phyloP scores from a whole-genome alignment of 106 monocot species.

The Allium sativum region DNA sequence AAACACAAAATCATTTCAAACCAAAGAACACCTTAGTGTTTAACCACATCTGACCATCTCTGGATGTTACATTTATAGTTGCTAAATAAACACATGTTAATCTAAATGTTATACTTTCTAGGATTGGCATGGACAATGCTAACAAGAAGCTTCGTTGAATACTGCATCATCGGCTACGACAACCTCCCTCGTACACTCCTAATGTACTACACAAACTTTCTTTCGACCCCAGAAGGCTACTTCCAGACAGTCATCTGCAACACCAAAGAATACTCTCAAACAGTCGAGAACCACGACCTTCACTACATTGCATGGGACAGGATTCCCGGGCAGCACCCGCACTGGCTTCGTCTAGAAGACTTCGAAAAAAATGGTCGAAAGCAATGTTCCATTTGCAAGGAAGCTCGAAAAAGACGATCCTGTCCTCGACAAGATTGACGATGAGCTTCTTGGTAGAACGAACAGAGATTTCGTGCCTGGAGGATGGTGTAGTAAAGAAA shows the following conservation, averaged over 20 bases:
- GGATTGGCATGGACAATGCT: conserved; percentile 12
- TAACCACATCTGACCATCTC: too few species aligned
- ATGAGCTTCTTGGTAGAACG: conserved; percentile 22
- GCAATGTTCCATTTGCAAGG: conserved; percentile 58
- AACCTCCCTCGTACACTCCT: conserved; percentile 64
- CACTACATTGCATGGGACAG: conserved; percentile 59
- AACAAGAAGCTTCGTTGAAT: conserved; percentile 35
- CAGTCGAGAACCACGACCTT: conserved; percentile 57
- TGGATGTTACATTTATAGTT: too few species aligned
- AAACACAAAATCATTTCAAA: too few species aligned
- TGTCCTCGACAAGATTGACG: conserved; percentile 38
- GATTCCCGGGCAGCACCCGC: conserved; percentile 61
- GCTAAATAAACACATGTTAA: too few species aligned
- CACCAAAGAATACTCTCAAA: conserved; percentile 24
- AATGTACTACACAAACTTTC: conserved; percentile 76
- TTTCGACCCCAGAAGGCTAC: conserved; percentile 63
- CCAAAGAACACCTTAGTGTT: too few species aligned
- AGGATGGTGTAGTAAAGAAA: conserved; percentile 38
- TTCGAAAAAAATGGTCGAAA: conserved; percentile 19
- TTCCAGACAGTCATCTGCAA: conserved; percentile 71
- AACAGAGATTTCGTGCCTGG: conserved; percentile 24
- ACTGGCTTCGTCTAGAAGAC: conserved; percentile 21
- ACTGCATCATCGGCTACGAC: conserved; percentile 58
- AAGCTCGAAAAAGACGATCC: conserved; percentile 34
- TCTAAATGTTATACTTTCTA: background rate